A percentile compares a stretch with the other conserved stretches of the same genome.
Conservation (phyloP, 352 stramenopile species). For the Pythium insidiosum region DNA sequence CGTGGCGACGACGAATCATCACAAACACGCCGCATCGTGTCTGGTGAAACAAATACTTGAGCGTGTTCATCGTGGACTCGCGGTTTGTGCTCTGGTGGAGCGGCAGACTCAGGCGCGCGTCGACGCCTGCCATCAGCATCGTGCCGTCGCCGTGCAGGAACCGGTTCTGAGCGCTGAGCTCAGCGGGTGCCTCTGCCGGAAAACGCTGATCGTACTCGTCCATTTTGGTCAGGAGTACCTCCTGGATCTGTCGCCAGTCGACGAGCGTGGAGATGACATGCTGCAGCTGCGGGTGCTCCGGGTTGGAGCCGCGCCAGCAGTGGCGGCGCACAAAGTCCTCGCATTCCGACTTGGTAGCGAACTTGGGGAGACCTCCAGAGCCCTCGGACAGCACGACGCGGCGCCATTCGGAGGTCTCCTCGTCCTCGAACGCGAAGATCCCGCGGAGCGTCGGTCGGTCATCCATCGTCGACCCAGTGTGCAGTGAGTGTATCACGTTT, state of each 20-base stretch:
- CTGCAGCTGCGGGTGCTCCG: constrained; percentile 84
- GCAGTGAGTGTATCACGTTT: too few relatives aligned
- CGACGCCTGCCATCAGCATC: constrained; percentile 44
- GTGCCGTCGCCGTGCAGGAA: constrained; percentile 50
- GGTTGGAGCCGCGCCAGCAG: constrained; percentile 85
- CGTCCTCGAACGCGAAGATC: constrained; percentile 84
- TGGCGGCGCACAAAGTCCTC: constrained; percentile 84
- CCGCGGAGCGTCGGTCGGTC: constrained; percentile 51
- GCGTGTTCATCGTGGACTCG: constrained; percentile 90
- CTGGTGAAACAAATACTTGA: constrained; percentile 98
- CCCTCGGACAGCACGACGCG: constrained; percentile 61
- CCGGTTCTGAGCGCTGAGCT: constrained; percentile 44
- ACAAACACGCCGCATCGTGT: constrained; percentile 99
- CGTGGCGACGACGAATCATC: constrained; percentile 93
- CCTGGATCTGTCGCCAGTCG: constrained; percentile 76
- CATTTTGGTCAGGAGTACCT: constrained; percentile 74
- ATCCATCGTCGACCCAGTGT: too few relatives aligned
- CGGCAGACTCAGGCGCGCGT: constrained; percentile 87
- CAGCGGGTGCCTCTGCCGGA: constrained; percentile 24
- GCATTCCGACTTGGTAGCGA: constrained; percentile 82
- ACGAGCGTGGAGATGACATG: constrained; percentile 91
- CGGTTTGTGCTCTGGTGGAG: constrained; percentile 88
- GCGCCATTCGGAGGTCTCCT: constrained; percentile 76
- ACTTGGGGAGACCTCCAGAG: constrained; percentile 72
- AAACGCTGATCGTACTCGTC: constrained; percentile 64